Evolutionary conservation across 2,329 filamentous ascomycete genomes (phyloP).

Genomic region (Alternaria metachromatica): DNA sequence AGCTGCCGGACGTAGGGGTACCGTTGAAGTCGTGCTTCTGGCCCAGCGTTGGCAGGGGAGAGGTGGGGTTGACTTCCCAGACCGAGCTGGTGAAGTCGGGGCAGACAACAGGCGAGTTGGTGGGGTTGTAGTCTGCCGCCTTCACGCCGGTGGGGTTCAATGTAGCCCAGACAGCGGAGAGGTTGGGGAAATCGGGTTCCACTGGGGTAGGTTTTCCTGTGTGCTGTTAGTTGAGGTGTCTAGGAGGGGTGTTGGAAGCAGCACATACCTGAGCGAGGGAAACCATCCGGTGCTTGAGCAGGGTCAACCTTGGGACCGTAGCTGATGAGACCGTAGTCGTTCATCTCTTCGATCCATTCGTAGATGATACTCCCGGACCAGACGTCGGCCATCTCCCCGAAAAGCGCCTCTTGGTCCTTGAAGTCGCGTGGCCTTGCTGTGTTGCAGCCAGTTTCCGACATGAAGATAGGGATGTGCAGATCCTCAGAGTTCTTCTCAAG

Average conservation of each 20-base stretch:
- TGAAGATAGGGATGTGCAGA: slow-evolving; percentile 66
- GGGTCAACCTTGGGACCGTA: slow-evolving; percentile 70
- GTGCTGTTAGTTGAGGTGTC: neutral
- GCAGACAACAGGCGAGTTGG: slow-evolving; percentile 69
- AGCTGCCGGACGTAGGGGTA: slow-evolving; percentile 6
- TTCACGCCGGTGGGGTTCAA: slow-evolving; percentile 73
- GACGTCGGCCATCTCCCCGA: slow-evolving; percentile 75
- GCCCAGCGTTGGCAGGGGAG: slow-evolving; percentile 72
- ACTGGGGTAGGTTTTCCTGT: slow-evolving; percentile 72
- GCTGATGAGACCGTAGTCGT: slow-evolving; percentile 80
- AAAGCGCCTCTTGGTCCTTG: slow-evolving; percentile 77
- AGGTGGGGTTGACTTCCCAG: slow-evolving; percentile 77
- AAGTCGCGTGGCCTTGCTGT: slow-evolving; percentile 67
- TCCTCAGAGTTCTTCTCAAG: slow-evolving; percentile 72
- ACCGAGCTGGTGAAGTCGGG: slow-evolving; percentile 71
- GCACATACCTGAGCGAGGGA: slow-evolving; percentile 62
- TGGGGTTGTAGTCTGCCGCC: slow-evolving; percentile 69
- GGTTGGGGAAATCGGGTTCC: slow-evolving; percentile 77
- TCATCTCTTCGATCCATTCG: slow-evolving; percentile 87
- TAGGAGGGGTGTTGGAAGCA: neutral
- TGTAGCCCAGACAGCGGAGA: slow-evolving; percentile 77
- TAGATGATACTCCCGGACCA: slow-evolving; percentile 85
- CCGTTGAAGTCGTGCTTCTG: slow-evolving; percentile 34
- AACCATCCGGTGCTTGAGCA: slow-evolving; percentile 68
- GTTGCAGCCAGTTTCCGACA: slow-evolving; percentile 89